A percentile compares a stretch with the other conserved stretches of the same genome.
Evolutionary conservation across 2,329 filamentous ascomycete species (phyloP).

Genomic region (Coniochaeta sp.): DNA sequence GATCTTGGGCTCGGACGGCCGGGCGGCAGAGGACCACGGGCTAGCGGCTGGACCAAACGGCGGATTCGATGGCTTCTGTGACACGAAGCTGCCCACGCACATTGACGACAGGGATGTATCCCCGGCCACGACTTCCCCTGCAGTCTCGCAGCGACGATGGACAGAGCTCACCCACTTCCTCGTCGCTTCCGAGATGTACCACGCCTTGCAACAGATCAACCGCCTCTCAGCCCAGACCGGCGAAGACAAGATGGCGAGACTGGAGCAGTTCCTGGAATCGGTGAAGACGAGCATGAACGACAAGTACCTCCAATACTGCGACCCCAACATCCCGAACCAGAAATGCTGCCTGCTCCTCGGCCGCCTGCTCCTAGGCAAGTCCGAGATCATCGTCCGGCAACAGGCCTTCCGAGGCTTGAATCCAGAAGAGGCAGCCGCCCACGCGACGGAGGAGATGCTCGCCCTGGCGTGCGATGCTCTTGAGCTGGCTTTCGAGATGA

Average conservation of each 20-base stretch:
- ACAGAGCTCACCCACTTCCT: constrained; percentile 50
- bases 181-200: constrained; percentile 20
- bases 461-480: constrained; percentile 4
- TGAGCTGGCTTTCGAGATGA: constrained; percentile 1
- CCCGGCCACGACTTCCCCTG: constrained; percentile 39
- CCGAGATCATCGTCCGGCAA: constrained; percentile 6
- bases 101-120: constrained; percentile 45
- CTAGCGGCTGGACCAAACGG: constrained; percentile 12
- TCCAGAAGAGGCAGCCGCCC: background rate
- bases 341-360: constrained; percentile 1
- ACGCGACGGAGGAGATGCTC: constrained; percentile 13
- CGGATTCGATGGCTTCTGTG: constrained; percentile 33
- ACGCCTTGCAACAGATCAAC: background rate
- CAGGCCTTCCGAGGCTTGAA: constrained; percentile 5
- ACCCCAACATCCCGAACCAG: constrained; percentile 10
- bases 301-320: constrained; percentile 6
- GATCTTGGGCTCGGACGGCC: constrained; percentile 42
- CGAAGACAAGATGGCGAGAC: background rate
- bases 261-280: constrained; percentile 17
- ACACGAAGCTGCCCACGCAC: constrained; percentile 48
- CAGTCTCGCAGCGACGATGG: constrained; percentile 38
- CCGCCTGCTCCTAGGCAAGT: constrained; percentile 6
- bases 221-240: background rate
- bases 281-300: background rate
- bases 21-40: constrained; percentile 52